phyloP scores from a whole-genome alignment of 371 early-diverging fungal genomes.

The Mucor irregularis region DNA sequence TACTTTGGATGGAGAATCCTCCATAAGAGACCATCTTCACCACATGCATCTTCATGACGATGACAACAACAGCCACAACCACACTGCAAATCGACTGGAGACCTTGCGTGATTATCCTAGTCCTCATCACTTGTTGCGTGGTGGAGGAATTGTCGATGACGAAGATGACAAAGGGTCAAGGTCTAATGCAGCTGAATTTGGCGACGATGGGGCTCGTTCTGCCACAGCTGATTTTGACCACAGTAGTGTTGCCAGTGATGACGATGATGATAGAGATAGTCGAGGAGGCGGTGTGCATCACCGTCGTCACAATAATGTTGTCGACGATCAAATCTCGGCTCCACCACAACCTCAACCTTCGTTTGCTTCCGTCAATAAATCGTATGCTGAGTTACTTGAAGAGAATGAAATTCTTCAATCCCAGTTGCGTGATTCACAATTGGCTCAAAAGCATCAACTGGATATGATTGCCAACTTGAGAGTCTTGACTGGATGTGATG shows the following conservation, averaged over 20 bases:
- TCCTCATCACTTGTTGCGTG: slow-evolving; percentile 10
- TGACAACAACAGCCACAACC: too few species aligned
- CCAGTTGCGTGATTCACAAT: slow-evolving; percentile 39
- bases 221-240: slow-evolving; percentile 45
- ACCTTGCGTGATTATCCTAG: slow-evolving; percentile 20
- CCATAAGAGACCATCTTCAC: slow-evolving; percentile 21
- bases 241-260: slow-evolving; percentile 34
- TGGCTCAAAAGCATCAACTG: slow-evolving; percentile 45
- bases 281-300: background rate
- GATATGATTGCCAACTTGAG: slow-evolving; percentile 42
- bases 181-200: slow-evolving; percentile 54
- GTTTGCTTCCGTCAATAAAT: slow-evolving; percentile 43
- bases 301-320: slow-evolving; percentile 27
- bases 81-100: background rate
- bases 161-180: slow-evolving; percentile 49
- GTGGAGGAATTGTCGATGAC: slow-evolving; percentile 18
- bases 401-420: slow-evolving; percentile 48
- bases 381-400: slow-evolving; percentile 50
- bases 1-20: slow-evolving; percentile 30
- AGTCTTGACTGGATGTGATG: slow-evolving; percentile 36
- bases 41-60: slow-evolving; percentile 12
- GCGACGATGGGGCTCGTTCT: slow-evolving; percentile 49
- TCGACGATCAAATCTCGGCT: slow-evolving; percentile 50
- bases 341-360: slow-evolving; percentile 57
- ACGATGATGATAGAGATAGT: slow-evolving; percentile 14